Percentiles rank a stretch among this genome's conserved stretches.
These are phyloP conservation scores for Xylaria sp. DNA, from an alignment of 2,329 filamentous ascomycete genomes.

Conservation along the genomic window DNA sequence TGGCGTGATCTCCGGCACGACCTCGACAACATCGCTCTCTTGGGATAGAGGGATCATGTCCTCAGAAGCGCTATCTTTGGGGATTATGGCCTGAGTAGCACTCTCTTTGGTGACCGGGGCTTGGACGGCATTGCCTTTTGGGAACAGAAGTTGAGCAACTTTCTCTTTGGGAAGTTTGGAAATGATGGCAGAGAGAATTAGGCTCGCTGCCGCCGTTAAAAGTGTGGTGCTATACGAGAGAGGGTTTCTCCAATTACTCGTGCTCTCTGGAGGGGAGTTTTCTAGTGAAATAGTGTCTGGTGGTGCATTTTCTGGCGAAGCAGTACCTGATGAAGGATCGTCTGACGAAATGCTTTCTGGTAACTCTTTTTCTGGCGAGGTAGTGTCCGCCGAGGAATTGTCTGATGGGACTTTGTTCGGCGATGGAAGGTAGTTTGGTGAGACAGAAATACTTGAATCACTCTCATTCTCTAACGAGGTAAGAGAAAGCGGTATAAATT, in stretches of 20 bases:
- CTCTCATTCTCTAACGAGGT: constrained; percentile 16
- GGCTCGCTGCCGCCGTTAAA: background rate
- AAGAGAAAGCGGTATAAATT: constrained; percentile 20
- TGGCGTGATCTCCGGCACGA: background rate
- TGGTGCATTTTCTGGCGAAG: background rate
- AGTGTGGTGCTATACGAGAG: background rate
- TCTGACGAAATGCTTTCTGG: background rate
- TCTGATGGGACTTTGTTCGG: background rate
- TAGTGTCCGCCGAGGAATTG: background rate
- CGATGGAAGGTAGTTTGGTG: background rate
- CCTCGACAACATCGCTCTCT: background rate
- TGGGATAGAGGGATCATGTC: background rate
- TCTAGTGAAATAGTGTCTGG: background rate
- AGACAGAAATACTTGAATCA: constrained; percentile 4
- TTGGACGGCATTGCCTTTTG: background rate
- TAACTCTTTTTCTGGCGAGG: background rate
- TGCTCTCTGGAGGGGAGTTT: background rate
- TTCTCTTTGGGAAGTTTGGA: background rate
- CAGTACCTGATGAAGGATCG: background rate
- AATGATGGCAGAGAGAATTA: background rate
- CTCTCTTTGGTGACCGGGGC: background rate
- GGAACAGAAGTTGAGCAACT: background rate
- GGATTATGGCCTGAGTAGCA: background rate
- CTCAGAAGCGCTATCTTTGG: background rate
- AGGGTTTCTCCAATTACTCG: background rate